These are phyloP conservation scores for Tulasnella sp. DNA, from an alignment of 768 basidiomycete species.

Conservation along the genomic window DNA sequence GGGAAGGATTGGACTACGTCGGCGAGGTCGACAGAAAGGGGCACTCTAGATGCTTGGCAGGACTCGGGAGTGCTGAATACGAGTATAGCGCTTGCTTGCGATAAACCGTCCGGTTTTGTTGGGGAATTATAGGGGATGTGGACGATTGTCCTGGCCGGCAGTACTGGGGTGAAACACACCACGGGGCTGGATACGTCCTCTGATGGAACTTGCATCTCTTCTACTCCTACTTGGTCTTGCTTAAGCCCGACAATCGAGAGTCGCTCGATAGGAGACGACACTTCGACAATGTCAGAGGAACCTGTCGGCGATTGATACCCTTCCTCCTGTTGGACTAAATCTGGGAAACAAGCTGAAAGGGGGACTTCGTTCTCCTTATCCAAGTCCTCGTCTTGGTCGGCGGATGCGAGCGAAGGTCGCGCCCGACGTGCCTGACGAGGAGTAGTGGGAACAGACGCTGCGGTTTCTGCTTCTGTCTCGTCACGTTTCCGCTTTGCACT, in stretches of 20 bases:
- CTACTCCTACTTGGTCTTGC: neutral
- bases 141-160: neutral
- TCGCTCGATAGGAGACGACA: slow-evolving; percentile 29
- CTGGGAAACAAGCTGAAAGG: slow-evolving; percentile 37
- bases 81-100: slow-evolving; percentile 9
- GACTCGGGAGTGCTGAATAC: slow-evolving; percentile 24
- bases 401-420: slow-evolving; percentile 26
- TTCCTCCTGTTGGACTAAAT: slow-evolving; percentile 70
- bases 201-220: neutral
- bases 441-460: neutral
- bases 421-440: slow-evolving; percentile 36
- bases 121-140: slow-evolving; percentile 1
- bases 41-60: neutral
- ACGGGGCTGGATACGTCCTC: slow-evolving; percentile 28
- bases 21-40: neutral
- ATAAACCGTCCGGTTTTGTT: slow-evolving; percentile 19
- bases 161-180: neutral
- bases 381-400: slow-evolving; percentile 30
- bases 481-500: slow-evolving; percentile 37
- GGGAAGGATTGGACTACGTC: slow-evolving; percentile 8
- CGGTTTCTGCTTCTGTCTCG: slow-evolving; percentile 47
- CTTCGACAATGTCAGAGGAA: slow-evolving; percentile 18
- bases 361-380: slow-evolving; percentile 48
- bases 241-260: neutral
- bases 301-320: slow-evolving; percentile 75